phyloP scores from a whole-genome alignment of 768 basidiomycete species.

The Hortiboletus campestris region DNA sequence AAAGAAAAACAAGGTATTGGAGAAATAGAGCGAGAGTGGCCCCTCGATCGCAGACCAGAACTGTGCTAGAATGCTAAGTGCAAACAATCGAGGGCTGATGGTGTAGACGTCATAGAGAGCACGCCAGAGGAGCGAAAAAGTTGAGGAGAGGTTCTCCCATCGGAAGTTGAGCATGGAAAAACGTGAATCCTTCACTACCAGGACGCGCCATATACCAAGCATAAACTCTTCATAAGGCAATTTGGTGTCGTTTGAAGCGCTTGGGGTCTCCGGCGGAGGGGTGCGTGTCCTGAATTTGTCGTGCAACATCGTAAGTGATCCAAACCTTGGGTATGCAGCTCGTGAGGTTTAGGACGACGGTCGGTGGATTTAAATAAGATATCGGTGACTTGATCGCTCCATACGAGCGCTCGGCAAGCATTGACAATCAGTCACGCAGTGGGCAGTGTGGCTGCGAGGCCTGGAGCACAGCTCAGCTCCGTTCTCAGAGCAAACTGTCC shows the following conservation, averaged over 20 bases:
- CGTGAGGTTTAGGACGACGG: background rate
- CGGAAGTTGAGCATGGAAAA: slow-evolving; percentile 6
- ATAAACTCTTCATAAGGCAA: slow-evolving; percentile 9
- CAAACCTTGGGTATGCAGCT: background rate
- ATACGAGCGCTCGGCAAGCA: no score
- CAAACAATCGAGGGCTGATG: slow-evolving; percentile 21
- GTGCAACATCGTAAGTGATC: background rate
- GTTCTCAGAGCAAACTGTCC: no score
- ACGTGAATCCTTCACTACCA: slow-evolving; percentile 12
- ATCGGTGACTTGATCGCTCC: no score
- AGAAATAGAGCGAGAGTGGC: slow-evolving; percentile 22
- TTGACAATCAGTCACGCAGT: no score
- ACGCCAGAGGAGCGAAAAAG: slow-evolving; percentile 9
- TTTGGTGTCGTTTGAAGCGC: background rate
- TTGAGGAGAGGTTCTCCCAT: slow-evolving; percentile 2
- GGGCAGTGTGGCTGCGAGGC: no score
- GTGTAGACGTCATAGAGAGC: slow-evolving; percentile 23
- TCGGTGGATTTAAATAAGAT: background rate
- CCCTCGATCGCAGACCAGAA: slow-evolving; percentile 21
- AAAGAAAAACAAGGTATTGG: slow-evolving; percentile 20
- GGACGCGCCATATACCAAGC: slow-evolving; percentile 27
- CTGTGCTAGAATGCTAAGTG: slow-evolving; percentile 1
- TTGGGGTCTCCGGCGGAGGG: background rate
- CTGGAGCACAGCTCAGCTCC: no score
- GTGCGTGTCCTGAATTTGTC: background rate